Percentiles rank a stretch among this genome's conserved stretches.
phyloP scores from a whole-genome alignment of 2,329 filamentous ascomycete species.

The Sporothrix inflata region DNA sequence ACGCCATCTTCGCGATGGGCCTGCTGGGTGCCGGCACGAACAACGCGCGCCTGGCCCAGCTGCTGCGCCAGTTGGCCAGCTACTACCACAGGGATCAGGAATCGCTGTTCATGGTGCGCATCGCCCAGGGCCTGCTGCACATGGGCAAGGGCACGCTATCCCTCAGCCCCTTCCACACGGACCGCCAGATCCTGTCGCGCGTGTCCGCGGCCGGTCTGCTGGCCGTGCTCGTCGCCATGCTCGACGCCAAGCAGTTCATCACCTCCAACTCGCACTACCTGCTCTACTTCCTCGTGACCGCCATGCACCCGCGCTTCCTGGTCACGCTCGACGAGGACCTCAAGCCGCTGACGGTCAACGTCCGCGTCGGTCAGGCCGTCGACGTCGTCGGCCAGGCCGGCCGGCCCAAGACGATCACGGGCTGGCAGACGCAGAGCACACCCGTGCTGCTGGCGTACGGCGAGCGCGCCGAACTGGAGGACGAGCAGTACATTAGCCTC shows the following conservation, averaged over 20 bases:
- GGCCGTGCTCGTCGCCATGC: conserved; percentile 87
- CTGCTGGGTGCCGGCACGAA: conserved; percentile 95
- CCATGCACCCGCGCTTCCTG: conserved; percentile 95
- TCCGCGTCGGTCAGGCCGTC: conserved; percentile 95
- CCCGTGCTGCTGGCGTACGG: conserved; percentile 93
- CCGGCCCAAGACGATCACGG: conserved; percentile 97
- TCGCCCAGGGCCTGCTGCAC: conserved; percentile 94
- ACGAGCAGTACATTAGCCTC: conserved; percentile 94
- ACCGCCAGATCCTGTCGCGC: conserved; percentile 90
- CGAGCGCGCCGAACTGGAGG: conserved; percentile 93
- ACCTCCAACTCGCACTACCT: conserved; percentile 78
- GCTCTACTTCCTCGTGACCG: conserved; percentile 94
- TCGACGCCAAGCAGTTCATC: conserved; percentile 88
- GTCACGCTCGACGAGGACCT: conserved; percentile 95
- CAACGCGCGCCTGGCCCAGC: conserved; percentile 92
- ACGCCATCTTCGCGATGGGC: conserved; percentile 99
- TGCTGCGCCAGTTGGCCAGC: conserved; percentile 90
- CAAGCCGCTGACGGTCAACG: conserved; percentile 91
- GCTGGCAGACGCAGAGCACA: conserved; percentile 99
- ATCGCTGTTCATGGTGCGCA: conserved; percentile 97
- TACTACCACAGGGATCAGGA: conserved; percentile 98
- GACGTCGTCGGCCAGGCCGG: conserved; percentile 97
- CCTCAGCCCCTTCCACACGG: conserved; percentile 98
- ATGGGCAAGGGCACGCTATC: conserved; percentile 99
- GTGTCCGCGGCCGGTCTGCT: conserved; percentile 89